A percentile compares a stretch with the other conserved stretches of the same genome.
These are phyloP conservation scores for Alternaria sp. DNA, from an alignment of 2,329 filamentous ascomycete species.

Conservation along the genomic window DNA sequence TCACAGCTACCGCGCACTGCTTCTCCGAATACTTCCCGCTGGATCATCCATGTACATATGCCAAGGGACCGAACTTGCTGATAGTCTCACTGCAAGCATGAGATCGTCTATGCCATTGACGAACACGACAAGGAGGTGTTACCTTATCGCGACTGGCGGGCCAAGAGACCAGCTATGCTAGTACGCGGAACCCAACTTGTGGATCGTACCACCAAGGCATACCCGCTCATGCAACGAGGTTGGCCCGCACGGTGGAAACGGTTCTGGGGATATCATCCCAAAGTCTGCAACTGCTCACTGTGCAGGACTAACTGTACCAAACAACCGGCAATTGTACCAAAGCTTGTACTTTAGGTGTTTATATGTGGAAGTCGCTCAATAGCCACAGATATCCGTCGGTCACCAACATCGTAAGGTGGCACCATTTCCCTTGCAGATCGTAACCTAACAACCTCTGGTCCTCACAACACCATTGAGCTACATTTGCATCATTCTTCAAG, in stretches of 20 bases:
- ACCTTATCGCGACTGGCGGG: neutral
- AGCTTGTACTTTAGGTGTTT: too few relatives aligned
- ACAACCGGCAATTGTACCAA: too few relatives aligned
- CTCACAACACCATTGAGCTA: neutral
- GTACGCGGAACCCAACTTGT: neutral
- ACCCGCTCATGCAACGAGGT: neutral
- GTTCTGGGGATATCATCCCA: neutral
- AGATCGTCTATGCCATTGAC: neutral
- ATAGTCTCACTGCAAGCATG: neutral
- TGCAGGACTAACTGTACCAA: neutral
- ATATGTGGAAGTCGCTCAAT: neutral
- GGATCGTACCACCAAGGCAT: neutral
- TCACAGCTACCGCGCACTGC: neutral
- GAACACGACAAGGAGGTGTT: neutral
- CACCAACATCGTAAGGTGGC: neutral
- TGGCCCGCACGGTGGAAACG: neutral
- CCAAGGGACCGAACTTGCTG: neutral
- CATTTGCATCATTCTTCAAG: neutral
- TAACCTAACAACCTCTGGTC: neutral
- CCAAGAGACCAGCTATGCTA: neutral
- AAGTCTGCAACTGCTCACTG: neutral
- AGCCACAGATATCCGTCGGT: neutral
- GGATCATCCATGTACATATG: neutral
- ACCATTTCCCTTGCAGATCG: neutral
- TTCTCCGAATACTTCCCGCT: neutral